Evolutionary conservation across 805 yeast species (phyloP), one percentile per base, ranked within the genome.

Genomic region (Metschnikowia corniflorae): DNA sequence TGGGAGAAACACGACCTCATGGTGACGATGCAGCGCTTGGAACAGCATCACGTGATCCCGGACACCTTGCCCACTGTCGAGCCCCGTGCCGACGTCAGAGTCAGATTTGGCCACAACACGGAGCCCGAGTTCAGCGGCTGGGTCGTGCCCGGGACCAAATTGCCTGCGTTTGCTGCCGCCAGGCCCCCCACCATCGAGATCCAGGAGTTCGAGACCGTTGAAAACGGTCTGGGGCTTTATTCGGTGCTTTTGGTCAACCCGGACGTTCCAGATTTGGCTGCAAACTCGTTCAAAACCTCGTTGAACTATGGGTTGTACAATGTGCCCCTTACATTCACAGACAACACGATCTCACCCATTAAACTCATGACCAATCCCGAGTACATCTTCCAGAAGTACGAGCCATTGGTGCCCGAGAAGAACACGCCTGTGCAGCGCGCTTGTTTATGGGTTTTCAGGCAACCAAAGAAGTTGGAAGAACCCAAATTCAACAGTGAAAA

Each of bases 1-100:
- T 91, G 97, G 97, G 75, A 78, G 56, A 51, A 60, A 10, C 70
- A 80, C 44, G 80, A 77, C 29, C 77, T 78, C 60, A 83, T 87
- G 86, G 56, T 86, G 34, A 68, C 82, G 35, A 86, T 93, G 93
- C 97, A 93, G 66, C 79, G 97, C 67, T 63, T 93, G 36, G 98
- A 93, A 64, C 79, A 83, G 39, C 65, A 87, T 49, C 75, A 74
- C 28, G 86, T 86, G 28, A 85, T 93, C 41, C 98, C 98, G 12
- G 98, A 93, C 57, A 89, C 97, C 3, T 57, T 93, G 59, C 93
- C 97, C 18, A 88, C 97, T 2, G 61, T 93, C 39, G 80, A 75
- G 7, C 97, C 97, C 14, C 65, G 71, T 44, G 91, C 77, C 13
- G 87, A 84, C 35, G 85, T 91, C 5, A 70, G 75, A 29, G 54